Evolutionary conservation across 2,329 filamentous ascomycete species (phyloP).

Genomic region (Fusarium sp.): DNA sequence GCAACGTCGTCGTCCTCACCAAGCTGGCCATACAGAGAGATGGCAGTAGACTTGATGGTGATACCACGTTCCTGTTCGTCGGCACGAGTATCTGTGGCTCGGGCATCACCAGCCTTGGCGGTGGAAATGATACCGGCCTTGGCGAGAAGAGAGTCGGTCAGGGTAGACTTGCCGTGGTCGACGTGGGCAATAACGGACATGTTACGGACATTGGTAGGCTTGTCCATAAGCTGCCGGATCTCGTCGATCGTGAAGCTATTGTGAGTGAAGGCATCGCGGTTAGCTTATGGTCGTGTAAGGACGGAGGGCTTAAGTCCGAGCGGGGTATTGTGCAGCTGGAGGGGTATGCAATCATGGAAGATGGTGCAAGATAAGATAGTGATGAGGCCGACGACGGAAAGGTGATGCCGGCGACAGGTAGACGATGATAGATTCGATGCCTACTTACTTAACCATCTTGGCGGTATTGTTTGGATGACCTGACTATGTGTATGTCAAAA

Average conservation of each 20-base stretch:
- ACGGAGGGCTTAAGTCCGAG: slow-evolving; percentile 53
- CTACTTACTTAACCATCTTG: slow-evolving; percentile 99
- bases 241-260: slow-evolving; percentile 97
- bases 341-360: background rate
- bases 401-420: background rate
- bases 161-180: slow-evolving; percentile 99
- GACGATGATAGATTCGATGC: slow-evolving; percentile 4
- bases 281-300: slow-evolving; percentile 53
- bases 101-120: slow-evolving; percentile 93
- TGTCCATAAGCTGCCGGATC: slow-evolving; percentile 83
- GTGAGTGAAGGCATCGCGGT: slow-evolving; percentile 54
- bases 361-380: background rate
- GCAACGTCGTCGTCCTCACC: slow-evolving; percentile 86
- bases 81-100: slow-evolving; percentile 95
- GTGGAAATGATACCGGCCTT: slow-evolving; percentile 99
- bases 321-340: slow-evolving; percentile 44
- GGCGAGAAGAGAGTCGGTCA: slow-evolving; percentile 99
- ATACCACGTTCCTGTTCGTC: slow-evolving; percentile 99
- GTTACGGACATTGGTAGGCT: slow-evolving; percentile 83
- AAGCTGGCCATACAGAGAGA: slow-evolving; percentile 94
- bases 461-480: slow-evolving; percentile 73
- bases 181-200: slow-evolving; percentile 99
- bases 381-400: slow-evolving; percentile 6
- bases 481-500: slow-evolving; percentile 50
- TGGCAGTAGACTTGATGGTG: slow-evolving; percentile 99